Conservation (phyloP, 768 basidiomycete genomes). For the Rhizopogon rudus region DNA sequence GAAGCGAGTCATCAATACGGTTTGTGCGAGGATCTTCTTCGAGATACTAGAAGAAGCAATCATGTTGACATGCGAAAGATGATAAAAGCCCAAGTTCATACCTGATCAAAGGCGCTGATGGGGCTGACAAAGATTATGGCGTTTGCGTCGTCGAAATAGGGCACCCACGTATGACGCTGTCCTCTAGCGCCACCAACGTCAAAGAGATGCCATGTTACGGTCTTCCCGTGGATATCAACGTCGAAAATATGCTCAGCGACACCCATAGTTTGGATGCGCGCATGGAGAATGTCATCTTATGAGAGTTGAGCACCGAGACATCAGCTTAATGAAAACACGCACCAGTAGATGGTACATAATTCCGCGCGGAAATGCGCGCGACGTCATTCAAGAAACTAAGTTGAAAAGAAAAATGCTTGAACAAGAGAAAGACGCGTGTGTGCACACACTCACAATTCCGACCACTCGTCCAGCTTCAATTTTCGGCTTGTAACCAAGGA, state of each 20-base stretch:
- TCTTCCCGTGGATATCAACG: slow-evolving; percentile 73
- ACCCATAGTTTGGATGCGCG: slow-evolving; percentile 89
- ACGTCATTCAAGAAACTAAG: slow-evolving; percentile 73
- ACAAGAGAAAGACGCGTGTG: slow-evolving; percentile 15
- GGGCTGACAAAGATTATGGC: slow-evolving; percentile 80
- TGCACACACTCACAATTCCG: slow-evolving; percentile 67
- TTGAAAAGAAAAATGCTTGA: not conserved
- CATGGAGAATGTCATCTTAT: slow-evolving; percentile 80
- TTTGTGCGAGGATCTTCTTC: slow-evolving; percentile 86
- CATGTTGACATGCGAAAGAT: slow-evolving; percentile 1
- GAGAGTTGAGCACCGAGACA: slow-evolving; percentile 22
- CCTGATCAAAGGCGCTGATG: slow-evolving; percentile 77
- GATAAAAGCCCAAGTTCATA: slow-evolving; percentile 15
- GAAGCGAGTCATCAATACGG: slow-evolving; percentile 84
- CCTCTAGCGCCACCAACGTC: slow-evolving; percentile 71
- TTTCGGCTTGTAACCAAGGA: slow-evolving; percentile 62
- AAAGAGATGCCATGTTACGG: slow-evolving; percentile 69
- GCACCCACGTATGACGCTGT: slow-evolving; percentile 76
- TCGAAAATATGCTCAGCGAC: slow-evolving; percentile 82
- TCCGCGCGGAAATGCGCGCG: slow-evolving; percentile 57
- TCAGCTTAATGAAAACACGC: slow-evolving; percentile 16
- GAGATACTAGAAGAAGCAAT: slow-evolving; percentile 50
- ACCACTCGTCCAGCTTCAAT: slow-evolving; percentile 81
- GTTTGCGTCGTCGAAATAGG: slow-evolving; percentile 60
- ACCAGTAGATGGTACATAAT: slow-evolving; percentile 78